Conservation (phyloP, 202 grass and related monocot species). For the Panicum virgatum region DNA sequence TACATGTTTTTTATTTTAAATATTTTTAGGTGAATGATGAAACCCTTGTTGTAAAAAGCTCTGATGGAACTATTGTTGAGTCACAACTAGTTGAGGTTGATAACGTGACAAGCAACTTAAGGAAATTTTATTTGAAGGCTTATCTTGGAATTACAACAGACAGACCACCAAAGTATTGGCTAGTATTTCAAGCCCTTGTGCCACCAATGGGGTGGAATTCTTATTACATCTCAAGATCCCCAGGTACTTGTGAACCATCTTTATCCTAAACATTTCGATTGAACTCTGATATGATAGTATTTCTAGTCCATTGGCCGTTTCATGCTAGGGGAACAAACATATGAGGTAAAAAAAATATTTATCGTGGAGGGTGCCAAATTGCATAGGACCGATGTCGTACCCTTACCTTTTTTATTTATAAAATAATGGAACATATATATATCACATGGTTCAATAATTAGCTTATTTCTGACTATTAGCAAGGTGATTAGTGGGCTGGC, state of each 20-base stretch:
- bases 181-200: constrained; percentile 72
- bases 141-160: constrained; percentile 63
- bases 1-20: too few relatives aligned
- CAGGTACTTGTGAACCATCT: constrained; percentile 47
- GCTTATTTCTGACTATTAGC: too few relatives aligned
- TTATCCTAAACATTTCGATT: background rate
- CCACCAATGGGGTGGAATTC: constrained; percentile 91
- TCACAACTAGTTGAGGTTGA: constrained; percentile 86
- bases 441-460: background rate
- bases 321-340: background rate
- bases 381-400: background rate
- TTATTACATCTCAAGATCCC: constrained; percentile 66
- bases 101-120: constrained; percentile 55
- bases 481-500: too few relatives aligned
- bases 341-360: background rate
- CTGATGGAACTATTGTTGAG: constrained; percentile 58
- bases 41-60: constrained; percentile 59
- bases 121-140: constrained; percentile 76
- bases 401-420: background rate
- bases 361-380: background rate
- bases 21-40: constrained; percentile 77
- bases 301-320: background rate
- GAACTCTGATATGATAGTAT: background rate
- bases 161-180: constrained; percentile 72
- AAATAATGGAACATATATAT: background rate